Evolutionary conservation across 805 yeast genomes (phyloP), one percentile per base, ranked within the genome.

Genomic region (Saturnispora sekii): DNA sequence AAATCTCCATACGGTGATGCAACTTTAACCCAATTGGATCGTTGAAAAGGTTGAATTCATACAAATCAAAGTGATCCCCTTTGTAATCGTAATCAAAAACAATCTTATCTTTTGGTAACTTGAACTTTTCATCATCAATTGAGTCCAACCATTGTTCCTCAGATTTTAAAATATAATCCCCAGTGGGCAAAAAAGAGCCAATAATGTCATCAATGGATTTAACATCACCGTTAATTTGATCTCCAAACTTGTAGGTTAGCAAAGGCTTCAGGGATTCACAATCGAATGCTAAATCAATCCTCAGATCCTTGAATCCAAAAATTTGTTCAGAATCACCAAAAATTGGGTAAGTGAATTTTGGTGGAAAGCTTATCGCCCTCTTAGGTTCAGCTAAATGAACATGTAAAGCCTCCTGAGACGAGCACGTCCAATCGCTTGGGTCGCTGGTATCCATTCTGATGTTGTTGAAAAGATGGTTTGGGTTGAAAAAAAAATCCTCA

Each of bases 251-350:
- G 40, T 80, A 76, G 43, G 76, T 77, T 42, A 87, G 63, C 43
- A 83, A 77, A 10, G 97, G 95, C 36, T 74, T 68, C 58, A 89
- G 75, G 0, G 93, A 81, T 39, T 70, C 66, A 33, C 83, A 75
- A 58, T 89, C 95, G 60, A 85, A 85, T 14, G 82, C 77, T n/a
- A 74, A 52, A 52, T 76, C 74, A 32, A 93, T 77, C 30, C 69
- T 68, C 32, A 89, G 67, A 53, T 77, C 82, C 51, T 80, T 73
- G 60, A 77, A 93, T 2, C 98, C 98, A 57, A 80, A 86, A 1
- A 93, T 79, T 44, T 80, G 80, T 58, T 93, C 98, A 1, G 87
- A 73, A 40, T 88, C 95, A 5, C 97, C 97, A 68, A 77, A 93
- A 10, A 93, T 82, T 2, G 97, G 95, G 61, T 93, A 93, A 1